Evolutionary conservation across 192 early-diverging fungal species (phyloP), one percentile per base, ranked within the genome.

Genomic region (Rhizophagus sp.): DNA sequence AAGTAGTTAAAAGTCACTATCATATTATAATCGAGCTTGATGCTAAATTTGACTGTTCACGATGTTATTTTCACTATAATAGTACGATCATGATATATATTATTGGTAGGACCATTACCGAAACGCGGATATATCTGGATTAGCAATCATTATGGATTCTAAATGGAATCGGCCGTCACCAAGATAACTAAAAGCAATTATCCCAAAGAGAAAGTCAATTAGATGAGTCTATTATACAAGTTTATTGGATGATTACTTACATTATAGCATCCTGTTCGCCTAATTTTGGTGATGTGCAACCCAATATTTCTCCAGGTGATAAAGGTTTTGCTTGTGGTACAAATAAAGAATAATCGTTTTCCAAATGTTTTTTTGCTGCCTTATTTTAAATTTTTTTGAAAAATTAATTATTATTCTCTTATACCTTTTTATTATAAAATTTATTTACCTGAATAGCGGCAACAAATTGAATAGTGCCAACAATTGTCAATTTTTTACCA

Each of bases 81-180:
- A 41, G 62, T 63, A 67, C 34, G n/a, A 12, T 73, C 8, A 22
- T 61, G 3, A 30, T 47, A 49, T 39, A 24, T 19, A n/a, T 17
- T 12, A 57, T 30, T 27, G 22, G 57, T n/a, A 67, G 74, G 44
- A 73, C 61, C 12, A 52, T 62, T 75, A 93, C 75, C 95, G 92
- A 84, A 94, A 98, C 15, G 96, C 95, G 25, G 94, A 91, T 66
- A 99, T 80, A 0, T 88, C 84, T 1, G 97, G 97, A 81, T 99
- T 99, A 75, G 95, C 93, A 67, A 99, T 98, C 98, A 99, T 98
- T 76, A 98, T 97, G 25, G 97, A 94, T 84, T 99, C 98, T 36
- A 99, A 87, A 87, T 99, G 98, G 84, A 99, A 99, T 57, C 97
- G 88, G 3, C 98, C 98, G 79, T 99, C 98, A 41, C 97, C 98